Conservation (phyloP, 805 yeast species). For the Cyberlindnera lachancei region DNA sequence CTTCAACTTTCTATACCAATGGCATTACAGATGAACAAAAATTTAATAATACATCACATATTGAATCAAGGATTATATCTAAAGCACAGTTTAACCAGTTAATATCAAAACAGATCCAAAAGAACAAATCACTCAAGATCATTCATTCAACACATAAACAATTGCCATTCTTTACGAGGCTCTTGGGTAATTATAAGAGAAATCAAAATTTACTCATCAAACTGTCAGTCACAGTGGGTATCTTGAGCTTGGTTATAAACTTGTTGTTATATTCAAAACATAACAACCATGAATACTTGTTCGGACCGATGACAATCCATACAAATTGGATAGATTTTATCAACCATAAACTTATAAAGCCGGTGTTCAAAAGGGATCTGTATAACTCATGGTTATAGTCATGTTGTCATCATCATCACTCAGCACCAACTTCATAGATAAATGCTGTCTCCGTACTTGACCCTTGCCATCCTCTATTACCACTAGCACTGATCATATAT, state of each 20-base stretch:
- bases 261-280: neutral
- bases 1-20: conserved; percentile 4
- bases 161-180: no score
- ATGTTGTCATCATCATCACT: conserved; percentile 7
- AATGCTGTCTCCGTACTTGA: conserved; percentile 71
- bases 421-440: conserved; percentile 66
- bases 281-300: neutral
- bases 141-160: no score
- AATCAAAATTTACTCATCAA: no score
- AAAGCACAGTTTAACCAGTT: no score
- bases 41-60: no score
- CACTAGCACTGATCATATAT: conserved; percentile 85
- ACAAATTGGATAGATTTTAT: conserved; percentile 1
- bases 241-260: conserved; percentile 6
- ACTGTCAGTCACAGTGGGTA: no score
- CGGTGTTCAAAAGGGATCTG: neutral
- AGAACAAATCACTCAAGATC: no score
- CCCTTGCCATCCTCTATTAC: conserved; percentile 94
- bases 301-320: neutral
- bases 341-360: neutral
- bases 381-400: neutral
- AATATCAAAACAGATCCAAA: no score
- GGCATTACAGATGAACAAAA: no score
- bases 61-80: no score
- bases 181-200: no score